These are phyloP conservation scores for Bjerkandera adusta DNA, from an alignment of 1,284 basidiomycete genomes.

Conservation along the genomic window DNA sequence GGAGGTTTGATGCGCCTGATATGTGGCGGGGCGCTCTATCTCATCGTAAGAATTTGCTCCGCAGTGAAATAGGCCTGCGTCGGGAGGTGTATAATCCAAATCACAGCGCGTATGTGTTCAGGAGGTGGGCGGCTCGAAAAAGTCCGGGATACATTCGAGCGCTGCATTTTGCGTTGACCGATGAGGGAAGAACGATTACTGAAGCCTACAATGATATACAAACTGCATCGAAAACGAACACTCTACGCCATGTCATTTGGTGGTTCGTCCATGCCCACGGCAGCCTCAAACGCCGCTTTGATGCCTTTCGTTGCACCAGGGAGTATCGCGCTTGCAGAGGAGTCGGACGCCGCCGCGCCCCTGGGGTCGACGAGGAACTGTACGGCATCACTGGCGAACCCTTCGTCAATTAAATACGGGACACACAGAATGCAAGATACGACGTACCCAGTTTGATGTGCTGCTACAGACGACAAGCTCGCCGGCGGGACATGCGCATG, in stretches of 20 bases:
- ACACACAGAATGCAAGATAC: too few relatives aligned
- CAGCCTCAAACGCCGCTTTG: conserved; percentile 37
- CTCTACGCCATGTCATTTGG: conserved; percentile 21
- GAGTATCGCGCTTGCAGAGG: conserved; percentile 11
- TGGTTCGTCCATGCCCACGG: conserved; percentile 50
- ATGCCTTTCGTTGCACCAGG: conserved; percentile 23
- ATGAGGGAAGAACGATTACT: too few relatives aligned
- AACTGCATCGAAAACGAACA: neutral
- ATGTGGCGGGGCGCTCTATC: too few relatives aligned
- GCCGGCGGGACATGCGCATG: conserved; percentile 55
- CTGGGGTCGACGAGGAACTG: conserved; percentile 24
- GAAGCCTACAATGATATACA: too few relatives aligned
- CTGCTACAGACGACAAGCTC: conserved; percentile 50
- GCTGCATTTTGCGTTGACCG: too few relatives aligned
- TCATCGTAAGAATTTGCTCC: too few relatives aligned
- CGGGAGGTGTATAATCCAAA: too few relatives aligned
- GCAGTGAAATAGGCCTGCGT: too few relatives aligned
- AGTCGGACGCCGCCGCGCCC: conserved; percentile 18
- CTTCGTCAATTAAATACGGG: neutral
- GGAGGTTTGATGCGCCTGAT: too few relatives aligned
- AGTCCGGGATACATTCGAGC: too few relatives aligned
- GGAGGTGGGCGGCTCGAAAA: too few relatives aligned
- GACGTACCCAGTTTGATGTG: conserved; percentile 42
- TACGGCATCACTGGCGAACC: conserved; percentile 22
- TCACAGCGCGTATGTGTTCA: too few relatives aligned